Evolutionary conservation across 371 early-diverging fungal genomes (phyloP).

Genomic region (Nematocida displodere): DNA sequence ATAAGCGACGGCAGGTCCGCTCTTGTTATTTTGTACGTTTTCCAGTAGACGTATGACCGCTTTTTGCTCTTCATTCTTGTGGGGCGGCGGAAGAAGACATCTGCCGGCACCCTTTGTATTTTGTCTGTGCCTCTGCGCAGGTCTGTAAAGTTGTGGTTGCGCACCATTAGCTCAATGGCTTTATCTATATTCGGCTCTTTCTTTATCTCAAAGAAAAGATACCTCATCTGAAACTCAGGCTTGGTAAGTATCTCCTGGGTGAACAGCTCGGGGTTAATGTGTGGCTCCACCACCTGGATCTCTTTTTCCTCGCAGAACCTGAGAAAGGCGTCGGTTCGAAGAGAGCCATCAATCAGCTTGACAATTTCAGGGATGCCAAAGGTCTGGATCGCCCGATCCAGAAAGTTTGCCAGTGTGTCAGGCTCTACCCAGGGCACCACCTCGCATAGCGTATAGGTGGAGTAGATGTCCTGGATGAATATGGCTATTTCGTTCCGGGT

Average conservation of each 20-base stretch:
- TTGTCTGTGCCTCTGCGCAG: not conserved
- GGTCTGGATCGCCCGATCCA: not conserved
- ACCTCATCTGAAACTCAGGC: not conserved
- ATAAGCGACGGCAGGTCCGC: constrained; percentile 28
- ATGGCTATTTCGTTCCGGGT: not conserved
- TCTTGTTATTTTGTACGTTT: constrained; percentile 9
- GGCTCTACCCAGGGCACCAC: not conserved
- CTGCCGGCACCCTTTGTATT: not conserved
- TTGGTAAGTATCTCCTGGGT: not conserved
- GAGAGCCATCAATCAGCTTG: not conserved
- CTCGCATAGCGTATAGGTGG: constrained; percentile 2
- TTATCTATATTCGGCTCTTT: not conserved
- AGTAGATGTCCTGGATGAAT: constrained; percentile 34
- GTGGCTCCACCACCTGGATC: not conserved
- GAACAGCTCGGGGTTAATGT: constrained; percentile 5
- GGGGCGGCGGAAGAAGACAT: constrained; percentile 25
- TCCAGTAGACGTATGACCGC: not conserved
- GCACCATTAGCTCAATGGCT: not conserved
- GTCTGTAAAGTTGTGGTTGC: not conserved
- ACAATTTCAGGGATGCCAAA: constrained; percentile 25
- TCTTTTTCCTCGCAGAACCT: not conserved
- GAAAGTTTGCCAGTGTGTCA: not conserved
- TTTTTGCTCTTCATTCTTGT: not conserved
- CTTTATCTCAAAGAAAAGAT: not conserved
- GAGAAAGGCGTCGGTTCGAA: not conserved